Base-by-base conservation (phyloP, 2,329 filamentous ascomycete species). In the Curvularia sp. region DNA sequence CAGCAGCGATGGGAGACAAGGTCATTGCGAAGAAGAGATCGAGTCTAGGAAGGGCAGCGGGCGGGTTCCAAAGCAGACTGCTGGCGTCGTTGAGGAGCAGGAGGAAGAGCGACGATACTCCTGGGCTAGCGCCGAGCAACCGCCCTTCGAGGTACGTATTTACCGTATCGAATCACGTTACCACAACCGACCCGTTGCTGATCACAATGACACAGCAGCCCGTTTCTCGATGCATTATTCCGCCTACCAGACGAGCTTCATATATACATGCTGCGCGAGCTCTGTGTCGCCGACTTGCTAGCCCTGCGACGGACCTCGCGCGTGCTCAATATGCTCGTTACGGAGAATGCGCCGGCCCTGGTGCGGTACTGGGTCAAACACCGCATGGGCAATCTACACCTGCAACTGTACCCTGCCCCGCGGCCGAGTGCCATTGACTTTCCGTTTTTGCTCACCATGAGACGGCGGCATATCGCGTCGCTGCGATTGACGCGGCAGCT, bases 331-430 rank as follows among this genome's bases (percentile, higher is more conserved):
- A 66, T 72, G 49, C 61, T 77, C 45, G 65, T 77, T 43, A 60
- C 68, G 19, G 60, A 63, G 55, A 74, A 73, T 64, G 72, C 72
- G 19, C 65, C 74, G 30, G 61, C 72, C 8, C 63, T 77, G 46
- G 73, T 76, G 50, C 74, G 74, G n/a, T 71, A 70, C 52, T 77
- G 74, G 71, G 68, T 73, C 21, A 69, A 68, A 55, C 63, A 70
- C 50, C 68, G 70, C 15, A 67, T 77, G 63, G 73, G 73, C 27
- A 67, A 68, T 48, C 67, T 76, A 5, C 73, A 77, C 57, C 67
- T 67, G 28, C 68, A 72, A 32, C 62, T 77, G 50, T 77, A 76
- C 53, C 74, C 74, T 7, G 67, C 70, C n/a, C 72, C 74, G 27
- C 59, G 58, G 18, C 66, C 70, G 13, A 66, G 61, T 42, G 67